These are phyloP conservation scores for Stachybotrys chartarum DNA, from an alignment of 2,329 filamentous ascomycete species.

Conservation along the genomic window DNA sequence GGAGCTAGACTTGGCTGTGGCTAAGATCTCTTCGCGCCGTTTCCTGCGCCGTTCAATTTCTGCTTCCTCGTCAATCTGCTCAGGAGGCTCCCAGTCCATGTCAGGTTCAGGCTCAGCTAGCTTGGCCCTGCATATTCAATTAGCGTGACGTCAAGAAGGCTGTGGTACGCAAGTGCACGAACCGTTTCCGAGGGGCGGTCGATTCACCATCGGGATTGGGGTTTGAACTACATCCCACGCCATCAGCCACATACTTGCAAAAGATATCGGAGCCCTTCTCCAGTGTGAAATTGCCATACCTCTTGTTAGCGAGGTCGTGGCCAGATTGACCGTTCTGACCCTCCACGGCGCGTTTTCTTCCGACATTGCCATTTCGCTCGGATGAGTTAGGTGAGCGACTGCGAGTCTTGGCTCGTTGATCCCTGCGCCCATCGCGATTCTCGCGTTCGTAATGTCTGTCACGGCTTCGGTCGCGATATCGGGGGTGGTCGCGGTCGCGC, in stretches of 20 bases:
- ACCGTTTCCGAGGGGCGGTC: background rate
- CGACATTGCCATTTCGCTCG: background rate
- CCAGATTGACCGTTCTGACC: background rate
- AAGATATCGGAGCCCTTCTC: background rate
- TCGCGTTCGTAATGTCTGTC: constrained; percentile 42
- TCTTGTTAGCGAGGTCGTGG: background rate
- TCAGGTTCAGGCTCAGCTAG: constrained; percentile 17
- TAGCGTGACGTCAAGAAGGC: background rate
- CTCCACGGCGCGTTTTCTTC: constrained; percentile 2
- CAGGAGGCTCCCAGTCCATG: constrained; percentile 44
- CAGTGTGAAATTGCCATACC: background rate
- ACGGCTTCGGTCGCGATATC: constrained; percentile 16
- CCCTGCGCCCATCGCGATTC: constrained; percentile 36
- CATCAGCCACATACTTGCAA: background rate
- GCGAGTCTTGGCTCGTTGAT: constrained; percentile 49
- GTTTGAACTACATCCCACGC: background rate
- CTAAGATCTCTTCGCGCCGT: constrained; percentile 72
- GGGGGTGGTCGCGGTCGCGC: constrained; percentile 35
- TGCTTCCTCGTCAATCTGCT: constrained; percentile 70
- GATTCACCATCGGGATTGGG: background rate
- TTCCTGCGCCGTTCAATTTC: constrained; percentile 80
- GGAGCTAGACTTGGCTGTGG: constrained; percentile 63
- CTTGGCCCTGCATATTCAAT: background rate
- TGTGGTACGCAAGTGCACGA: background rate
- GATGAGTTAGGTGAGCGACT: constrained; percentile 40